Evolutionary conservation across 129 eudicot species (phyloP).

Genomic region (Chrysanthemum seticuspe): DNA sequence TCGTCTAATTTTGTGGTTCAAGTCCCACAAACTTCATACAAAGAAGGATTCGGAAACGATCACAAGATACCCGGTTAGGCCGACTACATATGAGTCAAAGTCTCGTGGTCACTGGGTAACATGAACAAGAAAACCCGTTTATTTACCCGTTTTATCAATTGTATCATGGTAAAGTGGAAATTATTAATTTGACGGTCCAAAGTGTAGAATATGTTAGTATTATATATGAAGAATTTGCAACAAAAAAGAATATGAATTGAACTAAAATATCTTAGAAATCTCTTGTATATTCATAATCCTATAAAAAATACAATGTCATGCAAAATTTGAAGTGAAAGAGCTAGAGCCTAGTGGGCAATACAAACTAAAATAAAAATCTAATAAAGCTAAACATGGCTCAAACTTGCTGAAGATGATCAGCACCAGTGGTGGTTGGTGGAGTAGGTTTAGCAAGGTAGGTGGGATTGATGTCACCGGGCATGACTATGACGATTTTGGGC

Average conservation of each 20-base stretch:
- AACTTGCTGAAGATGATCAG: slow-evolving; percentile 26
- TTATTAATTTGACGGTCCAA: too few relatives aligned
- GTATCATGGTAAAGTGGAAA: too few relatives aligned
- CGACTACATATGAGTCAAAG: too few relatives aligned
- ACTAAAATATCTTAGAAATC: not conserved
- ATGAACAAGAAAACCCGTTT: too few relatives aligned
- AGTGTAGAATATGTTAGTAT: not conserved
- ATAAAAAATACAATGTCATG: slow-evolving; percentile 18
- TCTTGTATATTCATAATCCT: not conserved
- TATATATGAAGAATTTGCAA: too few relatives aligned
- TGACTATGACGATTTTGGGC: slow-evolving; percentile 55
- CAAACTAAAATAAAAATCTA: slow-evolving; percentile 2
- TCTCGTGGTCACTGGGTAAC: too few relatives aligned
- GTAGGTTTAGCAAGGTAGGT: slow-evolving; percentile 59
- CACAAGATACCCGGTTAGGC: too few relatives aligned
- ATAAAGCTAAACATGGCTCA: slow-evolving; percentile 15
- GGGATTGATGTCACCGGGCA: slow-evolving; percentile 72
- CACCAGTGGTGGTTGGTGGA: slow-evolving; percentile 20
- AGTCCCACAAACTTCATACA: too few relatives aligned
- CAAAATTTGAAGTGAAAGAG: not conserved
- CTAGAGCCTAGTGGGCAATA: not conserved
- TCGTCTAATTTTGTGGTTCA: too few relatives aligned
- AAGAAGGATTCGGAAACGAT: too few relatives aligned
- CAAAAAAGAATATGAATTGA: not conserved
- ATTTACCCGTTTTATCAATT: too few relatives aligned